These are phyloP conservation scores for Lobosporangium transversale DNA, from an alignment of 192 early-diverging fungal species.

Conservation along the genomic window DNA sequence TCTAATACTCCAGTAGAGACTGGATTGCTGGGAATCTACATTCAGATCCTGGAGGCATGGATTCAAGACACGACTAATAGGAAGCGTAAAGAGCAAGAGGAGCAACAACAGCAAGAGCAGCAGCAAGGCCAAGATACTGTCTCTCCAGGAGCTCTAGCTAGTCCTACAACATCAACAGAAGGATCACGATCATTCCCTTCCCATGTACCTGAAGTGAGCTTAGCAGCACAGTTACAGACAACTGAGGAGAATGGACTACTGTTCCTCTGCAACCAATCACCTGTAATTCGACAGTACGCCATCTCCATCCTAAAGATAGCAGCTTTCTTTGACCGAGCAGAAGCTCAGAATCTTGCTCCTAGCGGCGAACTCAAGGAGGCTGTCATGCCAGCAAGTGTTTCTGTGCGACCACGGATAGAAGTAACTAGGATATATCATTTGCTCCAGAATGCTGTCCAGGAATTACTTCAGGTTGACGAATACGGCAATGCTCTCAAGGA, in stretches of 20 bases:
- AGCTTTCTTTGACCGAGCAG: slow-evolving; percentile 59
- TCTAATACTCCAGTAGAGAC: slow-evolving; percentile 41
- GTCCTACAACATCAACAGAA: slow-evolving; percentile 40
- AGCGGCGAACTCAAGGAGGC: slow-evolving; percentile 27
- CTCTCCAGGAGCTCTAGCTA: slow-evolving; percentile 19
- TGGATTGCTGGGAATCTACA: slow-evolving; percentile 71
- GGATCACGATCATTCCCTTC: slow-evolving; percentile 45
- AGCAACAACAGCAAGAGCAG: not conserved
- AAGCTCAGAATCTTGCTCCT: not conserved
- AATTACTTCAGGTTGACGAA: slow-evolving; percentile 63
- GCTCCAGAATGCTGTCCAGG: slow-evolving; percentile 52
- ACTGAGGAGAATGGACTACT: slow-evolving; percentile 81
- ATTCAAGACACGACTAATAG: slow-evolving; percentile 53
- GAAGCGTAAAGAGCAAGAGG: slow-evolving; percentile 32
- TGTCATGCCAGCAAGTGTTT: slow-evolving; percentile 29
- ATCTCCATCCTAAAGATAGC: slow-evolving; percentile 67
- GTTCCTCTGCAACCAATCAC: slow-evolving; percentile 69
- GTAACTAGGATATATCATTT: slow-evolving; percentile 31
- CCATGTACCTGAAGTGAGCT: slow-evolving; percentile 47
- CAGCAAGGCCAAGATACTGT: not conserved
- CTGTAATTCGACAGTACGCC: slow-evolving; percentile 67
- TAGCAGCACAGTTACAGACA: slow-evolving; percentile 67
- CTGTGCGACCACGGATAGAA: slow-evolving; percentile 28
- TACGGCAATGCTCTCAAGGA: slow-evolving; percentile 55
- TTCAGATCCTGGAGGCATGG: slow-evolving; percentile 70